These are phyloP conservation scores for Ambrosiella cleistominuta DNA, from an alignment of 2,329 filamentous ascomycete species.

Conservation along the genomic window DNA sequence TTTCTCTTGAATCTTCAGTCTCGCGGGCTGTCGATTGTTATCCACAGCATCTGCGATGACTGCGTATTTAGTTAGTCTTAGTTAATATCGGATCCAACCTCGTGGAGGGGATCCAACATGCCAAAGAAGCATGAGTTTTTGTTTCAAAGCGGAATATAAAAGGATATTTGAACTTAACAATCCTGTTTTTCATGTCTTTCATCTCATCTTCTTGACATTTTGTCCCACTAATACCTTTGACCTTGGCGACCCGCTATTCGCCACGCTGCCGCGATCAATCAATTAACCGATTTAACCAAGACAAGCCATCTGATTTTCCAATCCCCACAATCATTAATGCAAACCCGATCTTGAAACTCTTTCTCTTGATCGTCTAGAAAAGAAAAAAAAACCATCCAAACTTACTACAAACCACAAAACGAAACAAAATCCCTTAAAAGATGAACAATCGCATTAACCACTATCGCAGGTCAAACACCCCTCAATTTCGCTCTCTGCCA, in stretches of 20 bases:
- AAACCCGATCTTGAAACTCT: too few species aligned
- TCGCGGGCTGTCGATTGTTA: neutral
- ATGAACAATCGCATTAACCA: neutral
- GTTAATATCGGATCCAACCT: neutral
- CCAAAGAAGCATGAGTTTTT: neutral
- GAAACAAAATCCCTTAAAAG: neutral
- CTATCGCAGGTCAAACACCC: neutral
- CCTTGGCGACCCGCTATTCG: too few species aligned
- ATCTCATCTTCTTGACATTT: neutral
- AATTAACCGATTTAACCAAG: too few species aligned
- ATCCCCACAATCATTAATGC: too few species aligned
- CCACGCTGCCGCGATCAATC: too few species aligned
- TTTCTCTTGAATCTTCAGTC: neutral
- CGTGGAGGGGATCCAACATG: neutral
- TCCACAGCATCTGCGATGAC: neutral
- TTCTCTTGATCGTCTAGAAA: neutral
- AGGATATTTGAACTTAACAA: neutral
- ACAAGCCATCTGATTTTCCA: too few species aligned
- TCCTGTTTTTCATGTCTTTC: neutral
- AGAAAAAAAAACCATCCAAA: neutral
- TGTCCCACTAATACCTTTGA: neutral
- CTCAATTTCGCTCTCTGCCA: neutral
- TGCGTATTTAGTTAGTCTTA: neutral
- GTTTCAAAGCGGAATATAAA: neutral
- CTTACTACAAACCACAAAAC: neutral